Percentiles rank a stretch among this genome's conserved stretches.
Evolutionary conservation across 1,284 basidiomycete species (phyloP).

Genomic region (Cutaneotrichosporon cavernicola): DNA sequence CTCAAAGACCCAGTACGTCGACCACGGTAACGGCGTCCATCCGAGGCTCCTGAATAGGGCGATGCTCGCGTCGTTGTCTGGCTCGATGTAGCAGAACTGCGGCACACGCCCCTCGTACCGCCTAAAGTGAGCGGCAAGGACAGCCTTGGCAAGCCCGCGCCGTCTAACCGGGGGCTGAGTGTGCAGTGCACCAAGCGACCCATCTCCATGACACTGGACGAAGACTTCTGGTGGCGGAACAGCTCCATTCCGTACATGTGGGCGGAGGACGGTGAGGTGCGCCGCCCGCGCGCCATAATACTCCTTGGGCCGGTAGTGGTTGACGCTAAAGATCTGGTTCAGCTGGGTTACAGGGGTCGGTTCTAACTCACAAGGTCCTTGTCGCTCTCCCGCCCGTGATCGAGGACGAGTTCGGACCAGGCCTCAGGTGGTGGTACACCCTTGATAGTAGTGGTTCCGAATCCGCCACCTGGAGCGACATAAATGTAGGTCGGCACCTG

Average conservation of each 20-base stretch:
- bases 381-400: constrained; percentile 21
- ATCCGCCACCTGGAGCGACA: constrained; percentile 4
- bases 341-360: background rate
- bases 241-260: background rate
- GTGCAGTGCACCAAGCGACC: constrained; percentile 34
- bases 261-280: constrained; percentile 25
- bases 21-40: constrained; percentile 20
- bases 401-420: constrained; percentile 17
- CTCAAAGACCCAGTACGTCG: constrained; percentile 13
- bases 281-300: constrained; percentile 27
- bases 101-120: constrained; percentile 6
- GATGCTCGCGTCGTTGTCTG: constrained; percentile 26
- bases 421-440: background rate
- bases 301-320: constrained; percentile 16
- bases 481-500: background rate
- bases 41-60: constrained; percentile 28
- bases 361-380: constrained; percentile 21
- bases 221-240: constrained; percentile 20
- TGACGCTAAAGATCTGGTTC: constrained; percentile 18
- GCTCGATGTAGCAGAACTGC: constrained; percentile 23
- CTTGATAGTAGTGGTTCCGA: background rate
- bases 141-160: constrained; percentile 31
- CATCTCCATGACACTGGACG: constrained; percentile 34
- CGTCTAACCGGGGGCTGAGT: constrained; percentile 26
- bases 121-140: constrained; percentile 25